A percentile compares a stretch with the other conserved stretches of the same genome.
phyloP scores from a whole-genome alignment of 768 basidiomycete genomes.

The Lentinula edodes region DNA sequence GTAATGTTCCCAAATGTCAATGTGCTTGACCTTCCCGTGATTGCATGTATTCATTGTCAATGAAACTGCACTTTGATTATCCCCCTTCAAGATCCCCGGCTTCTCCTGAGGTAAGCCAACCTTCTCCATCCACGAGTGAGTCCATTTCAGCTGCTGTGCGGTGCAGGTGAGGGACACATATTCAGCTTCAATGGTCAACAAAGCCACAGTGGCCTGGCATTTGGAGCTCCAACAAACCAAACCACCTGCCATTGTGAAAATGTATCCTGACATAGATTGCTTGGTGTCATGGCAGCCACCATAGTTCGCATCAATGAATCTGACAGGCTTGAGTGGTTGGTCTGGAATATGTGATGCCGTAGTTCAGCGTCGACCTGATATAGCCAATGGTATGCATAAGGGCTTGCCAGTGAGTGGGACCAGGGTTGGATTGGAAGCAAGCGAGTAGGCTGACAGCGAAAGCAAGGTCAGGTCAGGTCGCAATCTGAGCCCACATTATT shows the following conservation, averaged over 20 bases:
- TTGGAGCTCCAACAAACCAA: conserved; percentile 18
- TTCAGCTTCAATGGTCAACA: not conserved
- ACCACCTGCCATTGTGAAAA: conserved; percentile 13
- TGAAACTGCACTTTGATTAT: not conserved
- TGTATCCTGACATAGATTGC: conserved; percentile 17
- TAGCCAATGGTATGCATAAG: not conserved
- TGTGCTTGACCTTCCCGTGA: conserved; percentile 7
- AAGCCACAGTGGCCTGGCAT: conserved; percentile 10
- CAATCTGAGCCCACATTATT: too few species aligned
- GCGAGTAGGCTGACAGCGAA: too few species aligned
- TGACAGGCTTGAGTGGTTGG: not conserved
- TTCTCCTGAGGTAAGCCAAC: too few species aligned
- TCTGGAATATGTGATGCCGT: not conserved
- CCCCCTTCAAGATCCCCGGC: not conserved
- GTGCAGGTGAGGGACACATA: not conserved
- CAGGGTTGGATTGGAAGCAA: too few species aligned
- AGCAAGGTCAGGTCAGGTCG: too few species aligned
- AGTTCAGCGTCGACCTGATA: not conserved
- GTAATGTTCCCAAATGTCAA: conserved; percentile 11
- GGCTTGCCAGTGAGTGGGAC: too few species aligned
- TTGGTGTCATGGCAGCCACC: conserved; percentile 8
- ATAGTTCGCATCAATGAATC: conserved; percentile 18
- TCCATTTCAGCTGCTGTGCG: not conserved
- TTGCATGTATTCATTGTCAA: not conserved
- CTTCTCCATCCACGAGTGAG: not conserved